These are phyloP conservation scores for Venturia asperata DNA, from an alignment of 2,329 filamentous ascomycete species.

Conservation along the genomic window DNA sequence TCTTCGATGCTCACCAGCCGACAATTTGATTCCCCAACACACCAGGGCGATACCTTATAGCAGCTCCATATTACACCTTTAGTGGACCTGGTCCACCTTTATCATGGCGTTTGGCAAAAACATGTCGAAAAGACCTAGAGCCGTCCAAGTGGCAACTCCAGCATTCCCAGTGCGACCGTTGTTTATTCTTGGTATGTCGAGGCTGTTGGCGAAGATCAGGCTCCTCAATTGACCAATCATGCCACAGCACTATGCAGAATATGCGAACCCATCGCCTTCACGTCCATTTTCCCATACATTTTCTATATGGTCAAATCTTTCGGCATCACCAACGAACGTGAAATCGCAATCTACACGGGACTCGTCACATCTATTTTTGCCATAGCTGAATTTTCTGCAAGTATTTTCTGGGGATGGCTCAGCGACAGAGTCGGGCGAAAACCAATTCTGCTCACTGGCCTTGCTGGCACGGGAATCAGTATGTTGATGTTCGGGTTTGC, in stretches of 20 bases:
- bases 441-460: constrained; percentile 81
- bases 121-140: not conserved
- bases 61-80: not conserved
- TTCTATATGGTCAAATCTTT: constrained; percentile 97
- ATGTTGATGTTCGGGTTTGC: constrained; percentile 91
- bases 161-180: constrained; percentile 50
- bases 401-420: constrained; percentile 85
- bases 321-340: constrained; percentile 68
- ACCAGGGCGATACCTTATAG: not conserved
- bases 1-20: not conserved
- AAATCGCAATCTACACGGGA: constrained; percentile 86
- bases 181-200: constrained; percentile 45
- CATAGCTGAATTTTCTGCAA: constrained; percentile 88
- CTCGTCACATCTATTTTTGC: constrained; percentile 96
- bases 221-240: constrained; percentile 13
- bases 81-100: not conserved
- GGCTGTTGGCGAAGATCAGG: not conserved
- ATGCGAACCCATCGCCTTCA: constrained; percentile 98
- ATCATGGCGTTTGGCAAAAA: constrained; percentile 6
- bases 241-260: constrained; percentile 77
- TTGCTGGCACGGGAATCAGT: constrained; percentile 84
- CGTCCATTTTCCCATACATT: constrained; percentile 98
- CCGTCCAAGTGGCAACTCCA: not conserved
- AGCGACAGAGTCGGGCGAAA: constrained; percentile 91
- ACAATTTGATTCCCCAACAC: not conserved